phyloP scores from a whole-genome alignment of 176 grass and related monocot species.

The Cenchrus americanus region DNA sequence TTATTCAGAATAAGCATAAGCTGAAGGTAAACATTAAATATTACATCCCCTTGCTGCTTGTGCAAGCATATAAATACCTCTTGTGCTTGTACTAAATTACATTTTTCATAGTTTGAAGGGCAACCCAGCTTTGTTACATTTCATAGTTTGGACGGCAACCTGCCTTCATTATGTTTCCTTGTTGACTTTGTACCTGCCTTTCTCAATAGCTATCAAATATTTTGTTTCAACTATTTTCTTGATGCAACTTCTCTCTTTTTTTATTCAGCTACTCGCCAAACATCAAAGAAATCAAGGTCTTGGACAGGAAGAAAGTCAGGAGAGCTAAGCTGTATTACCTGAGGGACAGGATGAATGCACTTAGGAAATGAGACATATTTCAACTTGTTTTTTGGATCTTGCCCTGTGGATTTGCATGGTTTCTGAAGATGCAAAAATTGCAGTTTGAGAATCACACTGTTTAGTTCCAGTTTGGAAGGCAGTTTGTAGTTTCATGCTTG shows the following conservation, averaged over 20 bases:
- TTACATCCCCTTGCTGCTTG: not conserved
- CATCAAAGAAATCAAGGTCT: conserved; percentile 89
- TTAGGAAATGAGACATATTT: conserved; percentile 57
- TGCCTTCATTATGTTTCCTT: not conserved
- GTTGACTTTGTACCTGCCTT: not conserved
- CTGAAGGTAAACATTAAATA: not conserved
- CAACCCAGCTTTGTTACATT: too few relatives aligned
- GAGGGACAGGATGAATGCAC: conserved; percentile 89
- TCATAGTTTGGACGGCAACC: not conserved
- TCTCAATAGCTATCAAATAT: not conserved
- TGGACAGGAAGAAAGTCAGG: conserved; percentile 85
- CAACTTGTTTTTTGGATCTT: not conserved
- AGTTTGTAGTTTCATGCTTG: not conserved
- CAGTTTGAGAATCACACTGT: not conserved
- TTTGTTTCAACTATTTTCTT: conserved; percentile 5
- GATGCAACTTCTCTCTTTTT: not conserved
- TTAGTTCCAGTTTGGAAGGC: not conserved
- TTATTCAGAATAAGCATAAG: not conserved
- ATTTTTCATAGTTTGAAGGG: not conserved
- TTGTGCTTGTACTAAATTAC: not conserved
- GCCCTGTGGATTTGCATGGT: not conserved
- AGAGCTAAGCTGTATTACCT: conserved; percentile 97
- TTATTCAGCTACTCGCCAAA: conserved; percentile 70
- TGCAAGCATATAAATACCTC: not conserved
- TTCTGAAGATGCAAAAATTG: not conserved